Evolutionary conservation across 164 flowering plant species (phyloP).

Genomic region (Umbellularia californica): DNA sequence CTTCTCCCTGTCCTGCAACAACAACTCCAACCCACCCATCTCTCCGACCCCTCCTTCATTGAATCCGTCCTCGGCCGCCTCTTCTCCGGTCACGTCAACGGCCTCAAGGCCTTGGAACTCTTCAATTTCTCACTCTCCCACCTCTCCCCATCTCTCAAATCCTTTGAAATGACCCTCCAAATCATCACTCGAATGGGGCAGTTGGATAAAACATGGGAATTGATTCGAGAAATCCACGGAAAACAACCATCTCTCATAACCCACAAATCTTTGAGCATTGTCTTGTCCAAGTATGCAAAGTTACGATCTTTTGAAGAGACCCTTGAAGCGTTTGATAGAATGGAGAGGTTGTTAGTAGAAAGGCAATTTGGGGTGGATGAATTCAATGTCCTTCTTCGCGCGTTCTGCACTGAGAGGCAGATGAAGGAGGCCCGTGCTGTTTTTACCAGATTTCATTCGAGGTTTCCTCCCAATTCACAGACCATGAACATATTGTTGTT

Average conservation of each 20-base stretch:
- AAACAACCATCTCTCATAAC: constrained; percentile 53
- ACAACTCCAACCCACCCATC: constrained; percentile 27
- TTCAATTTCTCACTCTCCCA: constrained; percentile 38
- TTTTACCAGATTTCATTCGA: constrained; percentile 44
- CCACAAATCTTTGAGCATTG: constrained; percentile 66
- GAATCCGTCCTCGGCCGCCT: constrained; percentile 69
- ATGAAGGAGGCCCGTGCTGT: constrained; percentile 75
- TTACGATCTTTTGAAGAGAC: constrained; percentile 59
- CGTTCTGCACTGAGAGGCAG: constrained; percentile 59
- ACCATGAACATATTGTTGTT: constrained; percentile 51
- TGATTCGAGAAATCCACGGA: constrained; percentile 37
- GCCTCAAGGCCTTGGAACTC: constrained; percentile 74
- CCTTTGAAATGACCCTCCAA: constrained; percentile 75
- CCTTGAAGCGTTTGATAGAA: constrained; percentile 53
- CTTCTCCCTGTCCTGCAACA: constrained; percentile 39
- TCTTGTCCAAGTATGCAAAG: constrained; percentile 52
- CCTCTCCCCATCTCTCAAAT: constrained; percentile 33
- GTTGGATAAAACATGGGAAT: constrained; percentile 58
- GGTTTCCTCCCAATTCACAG: constrained; percentile 54
- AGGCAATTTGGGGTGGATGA: constrained; percentile 56
- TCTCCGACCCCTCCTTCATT: constrained; percentile 32
- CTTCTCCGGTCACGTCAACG: constrained; percentile 69
- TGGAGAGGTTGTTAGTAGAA: constrained; percentile 49
- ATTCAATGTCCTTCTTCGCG: constrained; percentile 65
- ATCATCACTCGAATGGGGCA: constrained; percentile 64